phyloP scores from a whole-genome alignment of 2,329 filamentous ascomycete species.

The Nemania bipapillata region DNA sequence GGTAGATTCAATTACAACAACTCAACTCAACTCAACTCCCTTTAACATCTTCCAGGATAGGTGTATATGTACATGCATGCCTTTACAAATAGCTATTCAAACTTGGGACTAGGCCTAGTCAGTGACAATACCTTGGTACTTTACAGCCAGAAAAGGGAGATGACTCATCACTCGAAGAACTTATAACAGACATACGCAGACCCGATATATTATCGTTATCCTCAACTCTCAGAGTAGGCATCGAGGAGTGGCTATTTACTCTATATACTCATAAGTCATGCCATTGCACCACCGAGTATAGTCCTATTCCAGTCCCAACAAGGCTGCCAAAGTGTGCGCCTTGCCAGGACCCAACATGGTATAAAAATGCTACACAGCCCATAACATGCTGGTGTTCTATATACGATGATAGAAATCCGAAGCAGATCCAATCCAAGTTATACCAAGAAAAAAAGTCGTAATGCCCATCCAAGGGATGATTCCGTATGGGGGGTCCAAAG shows the following conservation, averaged over 20 bases:
- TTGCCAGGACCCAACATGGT: constrained; percentile 12
- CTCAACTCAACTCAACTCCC: no score
- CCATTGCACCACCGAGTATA: constrained; percentile 1
- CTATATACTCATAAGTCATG: constrained; percentile 21
- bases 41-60: no score
- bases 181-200: neutral
- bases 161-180: no score
- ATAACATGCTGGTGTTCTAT: constrained; percentile 27
- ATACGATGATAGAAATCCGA: constrained; percentile 27
- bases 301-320: constrained; percentile 17
- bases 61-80: no score
- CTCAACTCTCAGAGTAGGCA: neutral
- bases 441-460: constrained; percentile 26
- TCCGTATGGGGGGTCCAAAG: neutral
- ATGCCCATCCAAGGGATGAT: constrained; percentile 6
- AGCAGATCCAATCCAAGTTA: constrained; percentile 27
- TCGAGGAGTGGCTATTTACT: constrained; percentile 12
- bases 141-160: neutral
- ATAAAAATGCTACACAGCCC: constrained; percentile 21
- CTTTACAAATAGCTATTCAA: no score
- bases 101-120: no score
- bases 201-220: neutral
- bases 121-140: neutral
- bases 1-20: no score
- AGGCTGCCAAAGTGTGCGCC: constrained; percentile 5